Evolutionary conservation across 768 basidiomycete species (phyloP), one percentile per base, ranked within the genome.

Genomic region (Amyloporia xantha): DNA sequence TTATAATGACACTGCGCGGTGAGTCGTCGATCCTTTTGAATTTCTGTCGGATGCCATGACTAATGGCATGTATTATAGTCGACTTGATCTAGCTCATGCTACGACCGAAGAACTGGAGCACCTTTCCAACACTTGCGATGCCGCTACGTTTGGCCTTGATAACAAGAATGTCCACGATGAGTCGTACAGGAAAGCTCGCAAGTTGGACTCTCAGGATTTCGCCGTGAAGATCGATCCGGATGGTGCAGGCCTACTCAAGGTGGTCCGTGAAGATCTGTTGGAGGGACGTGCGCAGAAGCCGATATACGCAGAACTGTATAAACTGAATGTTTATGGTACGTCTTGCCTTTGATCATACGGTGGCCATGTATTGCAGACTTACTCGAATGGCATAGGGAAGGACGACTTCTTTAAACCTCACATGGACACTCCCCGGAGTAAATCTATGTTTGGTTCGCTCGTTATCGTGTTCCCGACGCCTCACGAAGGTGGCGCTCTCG

Each of bases 361-460:
- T 9, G 15, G 25, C 17, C 5, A 27, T 25, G 13, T 13, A 30
- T 33, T 7, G 30, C 11, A 33, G 30, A 15, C 30, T 33, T 33
- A 15, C 7, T 15, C 30, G 15, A 33, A 33, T 7, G 9, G 30
- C 19, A n/a, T 43, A 74, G 73, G 65, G 1, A 55, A 67, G 40
- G 75, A 64, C 9, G 68, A 68, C 0, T 77, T 75, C 56, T 79
- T 78, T 66, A 76, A 75, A 53, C 35, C 71, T 1, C 77, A 77
- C 53, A 65, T 70, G 36, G 78, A 78, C 49, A 76, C 76, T 0
- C 75, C 73, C 4, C 69, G 71, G 6, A 56, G 62, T 6, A 62
- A 65, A 6, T 54, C 56, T 23, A 77, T 78, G 70, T 72, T 81
- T 30, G 77, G 73, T 1, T 78, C 78, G 1, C 67, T 82, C 7